phyloP scores from a whole-genome alignment of 2,329 filamentous ascomycete genomes.

The Chaetomiaceae sp. region DNA sequence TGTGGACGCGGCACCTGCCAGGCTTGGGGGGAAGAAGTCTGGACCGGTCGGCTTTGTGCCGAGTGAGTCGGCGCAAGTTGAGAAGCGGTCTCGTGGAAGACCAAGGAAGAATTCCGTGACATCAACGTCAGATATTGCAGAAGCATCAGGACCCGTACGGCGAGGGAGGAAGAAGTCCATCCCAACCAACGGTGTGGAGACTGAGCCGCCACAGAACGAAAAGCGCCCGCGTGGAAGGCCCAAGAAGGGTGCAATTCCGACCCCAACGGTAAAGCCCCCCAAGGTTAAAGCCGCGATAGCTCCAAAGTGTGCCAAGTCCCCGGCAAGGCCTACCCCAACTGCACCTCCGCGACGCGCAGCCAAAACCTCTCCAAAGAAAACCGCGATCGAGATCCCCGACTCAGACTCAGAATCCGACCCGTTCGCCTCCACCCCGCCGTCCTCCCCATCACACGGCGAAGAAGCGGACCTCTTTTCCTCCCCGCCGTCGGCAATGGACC shows the following conservation, averaged over 20 bases:
- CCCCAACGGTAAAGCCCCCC: slow-evolving; percentile 4
- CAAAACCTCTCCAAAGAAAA: too few relatives aligned
- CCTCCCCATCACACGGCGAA: slow-evolving; percentile 30
- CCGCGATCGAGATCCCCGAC: slow-evolving; percentile 55
- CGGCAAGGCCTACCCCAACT: neutral
- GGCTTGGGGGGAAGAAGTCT: neutral
- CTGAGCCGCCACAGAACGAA: slow-evolving; percentile 5
- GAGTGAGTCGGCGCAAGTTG: slow-evolving; percentile 5
- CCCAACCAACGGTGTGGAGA: neutral
- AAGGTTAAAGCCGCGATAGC: slow-evolving; percentile 1
- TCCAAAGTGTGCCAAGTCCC: slow-evolving; percentile 5
- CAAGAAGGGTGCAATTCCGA: slow-evolving; percentile 25
- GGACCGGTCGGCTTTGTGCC: neutral
- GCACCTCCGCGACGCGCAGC: slow-evolving; percentile 30
- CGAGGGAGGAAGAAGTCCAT: neutral
- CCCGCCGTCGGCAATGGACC: slow-evolving; percentile 39
- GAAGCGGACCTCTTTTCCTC: slow-evolving; percentile 40
- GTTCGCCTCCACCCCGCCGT: slow-evolving; percentile 33
- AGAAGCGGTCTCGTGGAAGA: slow-evolving; percentile 27
- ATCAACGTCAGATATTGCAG: neutral
- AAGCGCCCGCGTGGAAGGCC: slow-evolving; percentile 28
- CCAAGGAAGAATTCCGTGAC: slow-evolving; percentile 32
- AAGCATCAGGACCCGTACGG: neutral
- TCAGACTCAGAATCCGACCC: slow-evolving; percentile 46
- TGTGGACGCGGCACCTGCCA: neutral